Base-by-base conservation (phyloP, 2,329 filamentous ascomycete genomes). In the Lanzia echinophila region DNA sequence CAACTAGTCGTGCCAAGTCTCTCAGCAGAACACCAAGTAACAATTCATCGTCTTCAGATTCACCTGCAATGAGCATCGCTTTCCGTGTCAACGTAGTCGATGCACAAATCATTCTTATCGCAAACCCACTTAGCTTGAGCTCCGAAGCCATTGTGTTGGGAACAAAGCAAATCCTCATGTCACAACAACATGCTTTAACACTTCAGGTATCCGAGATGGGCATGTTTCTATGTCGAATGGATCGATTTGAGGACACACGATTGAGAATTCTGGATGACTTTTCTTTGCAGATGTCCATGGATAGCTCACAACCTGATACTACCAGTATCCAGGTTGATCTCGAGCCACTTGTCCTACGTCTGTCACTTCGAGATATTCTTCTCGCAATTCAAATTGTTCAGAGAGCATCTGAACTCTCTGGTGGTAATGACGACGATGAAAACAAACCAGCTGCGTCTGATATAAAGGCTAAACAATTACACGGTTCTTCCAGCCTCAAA, bases 191-290 rank as follows among this genome's bases (percentile, higher is more conserved):
- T 72, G 89, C 92, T 8, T 79, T 95, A 62, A 96, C 94, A 1
- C 79, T 99, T 66, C 92, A 99, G 67, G 83, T 99, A 2, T 91
- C 90, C 7, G 86, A 97, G 66, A 82, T 97, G 50, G 94, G 94
- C 62, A 99, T 99, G 94, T 99, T 96, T 69, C 72, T 99, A 32
- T 99, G 95, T 67, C 87, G 94, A 12, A 99, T 99, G 94, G 95
- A 99, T 70, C 88, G 85, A 59, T 97, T 97, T 62, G 92, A 99
- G 62, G 90, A 88, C 3, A 91, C 86, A 39, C 83, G 90, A 36
- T 78, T 99, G 45, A 84, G 94, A 17, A 96, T 99, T 57, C 81
- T 99, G 32, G 95, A 99, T 67, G 91, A 99, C 70, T 99, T 99
- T 68, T 96, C 90, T 2, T 76, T 97, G 10, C 88, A 94, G 59